Base-by-base conservation (phyloP, 2,329 filamentous ascomycete species). In the Chaetomiaceae sp. region DNA sequence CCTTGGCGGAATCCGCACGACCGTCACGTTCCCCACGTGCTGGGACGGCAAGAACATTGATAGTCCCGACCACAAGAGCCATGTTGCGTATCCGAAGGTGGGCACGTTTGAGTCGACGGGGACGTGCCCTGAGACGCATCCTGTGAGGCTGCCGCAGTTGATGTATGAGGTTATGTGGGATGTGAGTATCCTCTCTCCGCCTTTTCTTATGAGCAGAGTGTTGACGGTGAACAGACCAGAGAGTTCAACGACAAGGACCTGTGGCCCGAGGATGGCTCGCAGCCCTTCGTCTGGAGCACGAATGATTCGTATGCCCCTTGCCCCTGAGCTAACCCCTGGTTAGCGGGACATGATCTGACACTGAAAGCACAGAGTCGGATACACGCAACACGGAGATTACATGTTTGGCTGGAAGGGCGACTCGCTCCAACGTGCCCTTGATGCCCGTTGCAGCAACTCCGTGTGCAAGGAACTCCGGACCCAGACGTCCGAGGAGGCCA, bases 21-120 rank as follows among this genome's bases (percentile, higher is more conserved):
- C 72, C 37, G 66, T 73, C 47, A 69, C 72, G 31, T 75, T 75
- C 61, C 68, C 67, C 6, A 64, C 69, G 59, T 82, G 79, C 70
- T 82, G 80, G 79, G 72, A 82, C 55, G 80, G 80, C 34, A 69
- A 69, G 38, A 72, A 79, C 56, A 57, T 76, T 45, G 77, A 81
- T 61, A 69, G 71, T 15, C 56, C 70, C 0, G 72, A 81, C 61
- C 77, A 72, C 63, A 71, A 64, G 45, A 60, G 55, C 31, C 65
- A 68, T 50, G 61, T 82, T 57, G 69, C 73, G 49, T 61, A 63
- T 47, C 64, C 64, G 7, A 50, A 44, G 4, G 48, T 54, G n/a
- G 64, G 64, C 23, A 61, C 59, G 1, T 67, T 67, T 36, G 52
- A 61, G 34, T 51, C 55, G 19, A 57, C 56, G 5, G 63, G 60